These are phyloP conservation scores for Lumnitzera racemosa DNA, from an alignment of 345 rosid genomes.

Conservation along the genomic window DNA sequence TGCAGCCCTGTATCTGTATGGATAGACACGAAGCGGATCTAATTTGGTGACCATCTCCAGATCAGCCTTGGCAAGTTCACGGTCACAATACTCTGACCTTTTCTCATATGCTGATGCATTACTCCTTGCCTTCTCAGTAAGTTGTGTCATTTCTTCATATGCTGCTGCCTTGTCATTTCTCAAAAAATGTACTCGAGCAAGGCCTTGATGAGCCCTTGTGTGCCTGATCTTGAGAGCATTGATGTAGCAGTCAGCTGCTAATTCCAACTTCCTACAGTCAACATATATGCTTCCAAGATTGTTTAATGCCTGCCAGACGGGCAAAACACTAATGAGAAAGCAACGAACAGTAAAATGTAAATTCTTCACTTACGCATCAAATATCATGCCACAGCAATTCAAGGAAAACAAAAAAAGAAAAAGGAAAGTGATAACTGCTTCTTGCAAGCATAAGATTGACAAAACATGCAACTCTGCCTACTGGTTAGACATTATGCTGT, in stretches of 20 bases:
- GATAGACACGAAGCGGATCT: slow-evolving; percentile 97
- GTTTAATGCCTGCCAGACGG: slow-evolving; percentile 73
- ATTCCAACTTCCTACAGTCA: slow-evolving; percentile 56
- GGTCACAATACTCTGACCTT: slow-evolving; percentile 94
- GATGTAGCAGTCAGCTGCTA: slow-evolving; percentile 95
- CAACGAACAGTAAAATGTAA: not conserved
- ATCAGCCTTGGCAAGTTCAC: slow-evolving; percentile 79
- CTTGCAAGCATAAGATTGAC: too few species aligned
- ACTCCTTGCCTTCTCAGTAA: slow-evolving; percentile 76
- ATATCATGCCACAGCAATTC: slow-evolving; percentile 3
- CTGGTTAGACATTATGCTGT: too few species aligned
- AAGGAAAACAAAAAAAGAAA: too few species aligned
- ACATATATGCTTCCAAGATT: slow-evolving; percentile 94
- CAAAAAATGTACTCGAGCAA: slow-evolving; percentile 86
- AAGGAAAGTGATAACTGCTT: too few species aligned
- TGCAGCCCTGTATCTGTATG: slow-evolving; percentile 96
- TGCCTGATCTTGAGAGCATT: slow-evolving; percentile 88
- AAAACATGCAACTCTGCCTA: too few species aligned
- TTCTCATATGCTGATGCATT: slow-evolving; percentile 97
- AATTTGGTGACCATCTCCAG: slow-evolving; percentile 84
- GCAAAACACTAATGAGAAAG: not conserved
- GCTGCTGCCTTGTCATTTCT: slow-evolving; percentile 73
- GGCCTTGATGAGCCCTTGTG: slow-evolving; percentile 96
- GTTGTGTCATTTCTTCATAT: slow-evolving; percentile 82
- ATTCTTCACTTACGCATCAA: not conserved